Base-by-base conservation (phyloP, 1,139 yeast genomes). In the Arxiozyma telluris region DNA sequence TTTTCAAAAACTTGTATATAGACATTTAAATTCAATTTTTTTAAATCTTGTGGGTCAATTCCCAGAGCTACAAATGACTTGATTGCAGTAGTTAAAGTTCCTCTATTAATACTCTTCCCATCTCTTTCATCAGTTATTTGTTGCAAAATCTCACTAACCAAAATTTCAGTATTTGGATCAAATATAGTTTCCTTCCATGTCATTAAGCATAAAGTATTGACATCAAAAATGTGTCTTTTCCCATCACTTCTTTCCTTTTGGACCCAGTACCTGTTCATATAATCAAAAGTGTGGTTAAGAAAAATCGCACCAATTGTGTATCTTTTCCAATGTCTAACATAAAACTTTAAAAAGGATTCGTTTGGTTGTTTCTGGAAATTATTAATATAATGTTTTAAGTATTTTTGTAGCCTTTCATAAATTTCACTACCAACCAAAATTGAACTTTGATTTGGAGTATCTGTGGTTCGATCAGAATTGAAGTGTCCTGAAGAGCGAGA, bases 211-310 rank as follows among this genome's bases (percentile, higher is more conserved):
- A 93, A 75, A 0, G 97, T 90, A 65, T 88, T 84, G 43, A 94
- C 95, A 70, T 94, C 98, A 69, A 84, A 89, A 50, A 93, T 83
- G 64, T 89, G 90, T 60, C 91, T 79, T 64, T 89, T 82, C n/a
- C 98, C 98, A 67, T 93, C 98, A 47, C 91, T 87, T 64, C 98
- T 80, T 70, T 93, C 98, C 67, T 95, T 90, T 64, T 87, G 89
- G 50, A 94, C 97, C 98, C 98, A 94, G 71, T 93, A 93, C 59
- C 98, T 80, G 70, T 94, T 94, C 80, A 94, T 83, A 70, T 94
- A 94, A 68, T 91, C 96, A 67, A 93, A 89, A 34, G 94, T 94
- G 69, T 94, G 95, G 70, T 90, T 90, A 71, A 94, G 74, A 69
- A 89, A 87, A 21, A 91, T 87, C 0, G 98, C 96, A 44, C 98